A percentile compares a stretch with the other conserved stretches of the same genome.
These are phyloP conservation scores for Verbascum thapsus DNA, from an alignment of 257 asterid species.

Conservation along the genomic window DNA sequence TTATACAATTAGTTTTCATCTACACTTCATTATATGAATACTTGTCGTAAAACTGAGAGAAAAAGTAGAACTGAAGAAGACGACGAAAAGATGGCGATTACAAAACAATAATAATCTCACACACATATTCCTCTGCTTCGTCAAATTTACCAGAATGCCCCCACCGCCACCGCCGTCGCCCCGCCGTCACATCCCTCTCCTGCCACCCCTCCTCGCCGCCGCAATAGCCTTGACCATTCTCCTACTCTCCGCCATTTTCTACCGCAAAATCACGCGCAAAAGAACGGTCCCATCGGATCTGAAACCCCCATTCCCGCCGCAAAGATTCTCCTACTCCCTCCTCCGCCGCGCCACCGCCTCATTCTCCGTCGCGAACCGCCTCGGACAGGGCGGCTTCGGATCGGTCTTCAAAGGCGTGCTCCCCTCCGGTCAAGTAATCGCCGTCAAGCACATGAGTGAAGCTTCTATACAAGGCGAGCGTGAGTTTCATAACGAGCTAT, in stretches of 20 bases:
- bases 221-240: constrained; percentile 48
- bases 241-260: constrained; percentile 45
- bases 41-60: constrained; percentile 35
- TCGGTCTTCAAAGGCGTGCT: constrained; percentile 84
- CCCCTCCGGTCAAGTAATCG: constrained; percentile 78
- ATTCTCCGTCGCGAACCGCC: constrained; percentile 61
- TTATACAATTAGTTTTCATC: too few relatives aligned
- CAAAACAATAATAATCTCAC: constrained; percentile 36
- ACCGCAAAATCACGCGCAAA: constrained; percentile 68
- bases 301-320: constrained; percentile 66
- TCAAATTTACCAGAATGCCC: constrained; percentile 25
- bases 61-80: constrained; percentile 19
- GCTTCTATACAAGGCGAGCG: constrained; percentile 83
- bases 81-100: constrained; percentile 39
- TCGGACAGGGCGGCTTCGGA: constrained; percentile 96
- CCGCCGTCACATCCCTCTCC: constrained; percentile 39
- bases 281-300: constrained; percentile 87
- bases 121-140: constrained; percentile 20
- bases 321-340: constrained; percentile 56
- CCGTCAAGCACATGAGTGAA: constrained; percentile 82
- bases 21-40: constrained; percentile 31
- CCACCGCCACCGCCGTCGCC: constrained; percentile 32
- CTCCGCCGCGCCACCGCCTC: constrained; percentile 75
- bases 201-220: constrained; percentile 57
- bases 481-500: constrained; percentile 85